Evolutionary conservation across 2,329 filamentous ascomycete species (phyloP).

Genomic region (Nothopassalora personata): DNA sequence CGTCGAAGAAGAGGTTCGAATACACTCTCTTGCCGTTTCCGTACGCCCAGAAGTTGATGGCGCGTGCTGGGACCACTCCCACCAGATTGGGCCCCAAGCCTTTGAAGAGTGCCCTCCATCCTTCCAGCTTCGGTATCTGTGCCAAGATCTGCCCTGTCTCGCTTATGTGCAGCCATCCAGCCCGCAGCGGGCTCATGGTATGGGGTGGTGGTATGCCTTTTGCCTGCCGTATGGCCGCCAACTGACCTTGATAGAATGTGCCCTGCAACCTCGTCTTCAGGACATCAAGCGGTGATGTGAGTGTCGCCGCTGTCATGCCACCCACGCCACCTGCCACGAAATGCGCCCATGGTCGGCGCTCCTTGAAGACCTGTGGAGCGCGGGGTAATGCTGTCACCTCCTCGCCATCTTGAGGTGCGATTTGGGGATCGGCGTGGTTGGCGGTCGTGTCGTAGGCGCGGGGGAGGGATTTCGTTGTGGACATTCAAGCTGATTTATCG

Average conservation of each 20-base stretch:
- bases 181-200: conserved; percentile 59
- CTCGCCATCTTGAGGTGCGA: conserved; percentile 12
- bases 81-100: conserved; percentile 85
- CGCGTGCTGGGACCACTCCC: conserved; percentile 80
- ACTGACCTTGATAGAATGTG: conserved; percentile 85
- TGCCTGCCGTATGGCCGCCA: conserved; percentile 62
- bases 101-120: conserved; percentile 84
- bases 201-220: conserved; percentile 49
- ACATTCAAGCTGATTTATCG: background rate
- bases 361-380: conserved; percentile 16
- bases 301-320: conserved; percentile 83
- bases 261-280: conserved; percentile 90
- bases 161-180: conserved; percentile 66
- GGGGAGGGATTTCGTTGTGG: background rate
- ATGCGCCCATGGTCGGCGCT: conserved; percentile 77
- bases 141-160: conserved; percentile 84
- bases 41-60: conserved; percentile 92
- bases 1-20: conserved; percentile 66
- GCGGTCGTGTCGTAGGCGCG: background rate
- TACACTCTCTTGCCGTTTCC: conserved; percentile 85
- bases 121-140: conserved; percentile 74
- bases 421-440: conserved; percentile 13
- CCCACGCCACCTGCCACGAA: conserved; percentile 84
- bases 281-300: conserved; percentile 92
- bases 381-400: conserved; percentile 10